Percentiles rank a stretch among this genome's conserved stretches.
Conservation (phyloP, 768 basidiomycete genomes). For the Pleurotus sapidus region DNA sequence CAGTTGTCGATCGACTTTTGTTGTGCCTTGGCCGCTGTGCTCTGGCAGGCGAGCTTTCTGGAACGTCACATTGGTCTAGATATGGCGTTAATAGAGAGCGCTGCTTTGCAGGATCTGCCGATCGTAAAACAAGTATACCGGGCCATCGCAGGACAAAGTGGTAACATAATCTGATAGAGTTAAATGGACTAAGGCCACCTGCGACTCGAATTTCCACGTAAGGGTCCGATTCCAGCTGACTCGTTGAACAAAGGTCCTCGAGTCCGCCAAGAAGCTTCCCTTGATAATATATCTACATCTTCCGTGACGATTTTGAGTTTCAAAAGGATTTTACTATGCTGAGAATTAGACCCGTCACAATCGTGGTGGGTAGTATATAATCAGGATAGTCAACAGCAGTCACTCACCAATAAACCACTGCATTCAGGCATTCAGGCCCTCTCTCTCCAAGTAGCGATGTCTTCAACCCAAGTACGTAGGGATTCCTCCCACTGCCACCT, state of each 20-base stretch:
- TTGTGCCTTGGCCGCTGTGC: background rate
- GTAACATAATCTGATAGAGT: no score
- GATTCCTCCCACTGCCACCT: background rate
- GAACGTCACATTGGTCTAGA: constrained; percentile 1
- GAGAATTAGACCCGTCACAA: background rate
- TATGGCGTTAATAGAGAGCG: background rate
- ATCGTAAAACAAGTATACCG: no score
- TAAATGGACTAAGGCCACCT: background rate
- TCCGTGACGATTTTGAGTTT: constrained; percentile 7
- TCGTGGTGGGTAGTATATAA: background rate
- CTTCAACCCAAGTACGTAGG: background rate
- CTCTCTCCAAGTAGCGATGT: background rate
- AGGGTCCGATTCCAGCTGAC: background rate
- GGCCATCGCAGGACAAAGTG: no score
- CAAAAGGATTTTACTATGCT: background rate
- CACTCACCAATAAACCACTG: background rate
- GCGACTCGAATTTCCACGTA: background rate
- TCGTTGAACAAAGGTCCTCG: background rate
- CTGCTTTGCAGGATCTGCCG: background rate
- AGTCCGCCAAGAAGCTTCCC: background rate
- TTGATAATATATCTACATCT: background rate
- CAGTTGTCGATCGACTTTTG: constrained; percentile 1
- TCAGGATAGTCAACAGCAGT: background rate
- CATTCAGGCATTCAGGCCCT: background rate
- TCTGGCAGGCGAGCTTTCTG: background rate